phyloP scores from a whole-genome alignment of 495 filamentous ascomycete species.

The Penicillium lagena region DNA sequence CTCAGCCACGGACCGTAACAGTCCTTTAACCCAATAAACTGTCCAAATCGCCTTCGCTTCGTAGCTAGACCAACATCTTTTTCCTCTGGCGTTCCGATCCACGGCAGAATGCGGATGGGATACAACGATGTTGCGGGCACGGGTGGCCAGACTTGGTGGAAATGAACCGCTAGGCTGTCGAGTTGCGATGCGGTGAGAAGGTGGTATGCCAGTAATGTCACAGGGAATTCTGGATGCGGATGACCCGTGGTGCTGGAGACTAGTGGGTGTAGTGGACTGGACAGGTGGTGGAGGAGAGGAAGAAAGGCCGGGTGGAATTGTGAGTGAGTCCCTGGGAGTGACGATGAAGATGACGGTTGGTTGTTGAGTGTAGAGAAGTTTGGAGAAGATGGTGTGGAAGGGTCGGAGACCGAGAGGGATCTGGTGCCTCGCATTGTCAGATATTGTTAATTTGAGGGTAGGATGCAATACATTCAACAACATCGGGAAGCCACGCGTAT shows the following conservation, averaged over 20 bases:
- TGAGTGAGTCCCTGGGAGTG: no score
- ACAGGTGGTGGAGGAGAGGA: conserved; percentile 23
- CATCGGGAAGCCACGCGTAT: no score
- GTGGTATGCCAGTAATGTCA: conserved; percentile 61
- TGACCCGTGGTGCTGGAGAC: conserved; percentile 45
- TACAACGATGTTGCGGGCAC: conserved; percentile 49
- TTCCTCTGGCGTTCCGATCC: conserved; percentile 25
- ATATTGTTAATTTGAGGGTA: no score
- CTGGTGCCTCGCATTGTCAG: no score
- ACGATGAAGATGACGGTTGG: no score
- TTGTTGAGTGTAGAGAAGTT: no score
- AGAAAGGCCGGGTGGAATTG: conserved; percentile 11
- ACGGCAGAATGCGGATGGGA: conserved; percentile 45
- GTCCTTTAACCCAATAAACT: conserved; percentile 60
- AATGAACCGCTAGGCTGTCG: conserved; percentile 66
- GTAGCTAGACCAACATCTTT: conserved; percentile 38
- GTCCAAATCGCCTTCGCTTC: conserved; percentile 56
- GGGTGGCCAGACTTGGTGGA: conserved; percentile 62
- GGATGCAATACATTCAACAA: no score
- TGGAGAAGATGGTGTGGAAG: no score
- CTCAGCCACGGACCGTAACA: conserved; percentile 44
- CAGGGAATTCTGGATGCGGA: conserved; percentile 61
- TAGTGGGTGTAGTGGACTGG: conserved; percentile 29
- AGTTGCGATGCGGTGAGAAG: conserved; percentile 66
- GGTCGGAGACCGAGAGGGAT: no score